Evolutionary conservation across 2,329 filamentous ascomycete genomes (phyloP).

Genomic region (Didymosphaeria variabile): DNA sequence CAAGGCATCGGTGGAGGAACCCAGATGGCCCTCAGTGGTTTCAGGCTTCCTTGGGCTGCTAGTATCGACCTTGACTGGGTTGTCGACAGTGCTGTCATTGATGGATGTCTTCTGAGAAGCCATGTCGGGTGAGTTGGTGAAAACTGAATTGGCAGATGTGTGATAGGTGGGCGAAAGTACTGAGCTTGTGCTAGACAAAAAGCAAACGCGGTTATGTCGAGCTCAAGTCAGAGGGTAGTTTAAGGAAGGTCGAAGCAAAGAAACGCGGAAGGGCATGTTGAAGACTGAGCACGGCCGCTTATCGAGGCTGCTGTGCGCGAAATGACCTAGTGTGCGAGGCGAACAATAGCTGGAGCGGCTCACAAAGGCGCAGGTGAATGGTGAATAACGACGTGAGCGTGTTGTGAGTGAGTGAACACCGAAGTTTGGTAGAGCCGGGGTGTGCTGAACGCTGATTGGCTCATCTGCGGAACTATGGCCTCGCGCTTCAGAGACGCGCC

Average conservation of each 20-base stretch:
- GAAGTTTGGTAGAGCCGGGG: conserved; percentile 15
- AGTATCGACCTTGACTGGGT: conserved; percentile 8
- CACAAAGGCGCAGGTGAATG: conserved; percentile 4
- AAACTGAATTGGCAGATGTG: neutral
- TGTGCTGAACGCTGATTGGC: conserved; percentile 30
- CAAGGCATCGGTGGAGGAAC: neutral
- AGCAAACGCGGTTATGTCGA: conserved; percentile 1
- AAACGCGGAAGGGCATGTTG: conserved; percentile 29
- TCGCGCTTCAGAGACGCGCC: conserved; percentile 36
- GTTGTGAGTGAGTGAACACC: neutral
- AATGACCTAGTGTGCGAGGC: conserved; percentile 17
- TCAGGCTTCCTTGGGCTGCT: conserved; percentile 1
- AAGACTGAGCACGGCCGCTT: conserved; percentile 5
- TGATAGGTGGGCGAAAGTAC: neutral
- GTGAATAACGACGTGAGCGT: conserved; percentile 17
- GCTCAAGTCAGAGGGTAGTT: conserved; percentile 27
- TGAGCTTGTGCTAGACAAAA: neutral
- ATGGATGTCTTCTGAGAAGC: neutral
- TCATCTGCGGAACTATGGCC: conserved; percentile 26
- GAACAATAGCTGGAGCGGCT: conserved; percentile 22
- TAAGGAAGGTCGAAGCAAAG: conserved; percentile 23
- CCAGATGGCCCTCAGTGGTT: neutral
- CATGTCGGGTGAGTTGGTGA: neutral
- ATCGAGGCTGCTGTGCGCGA: conserved; percentile 1
- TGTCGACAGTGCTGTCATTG: conserved; percentile 1